Evolutionary conservation across 1,284 basidiomycete genomes (phyloP), one percentile per base, ranked within the genome.

Genomic region (Rhodotorula sp.): DNA sequence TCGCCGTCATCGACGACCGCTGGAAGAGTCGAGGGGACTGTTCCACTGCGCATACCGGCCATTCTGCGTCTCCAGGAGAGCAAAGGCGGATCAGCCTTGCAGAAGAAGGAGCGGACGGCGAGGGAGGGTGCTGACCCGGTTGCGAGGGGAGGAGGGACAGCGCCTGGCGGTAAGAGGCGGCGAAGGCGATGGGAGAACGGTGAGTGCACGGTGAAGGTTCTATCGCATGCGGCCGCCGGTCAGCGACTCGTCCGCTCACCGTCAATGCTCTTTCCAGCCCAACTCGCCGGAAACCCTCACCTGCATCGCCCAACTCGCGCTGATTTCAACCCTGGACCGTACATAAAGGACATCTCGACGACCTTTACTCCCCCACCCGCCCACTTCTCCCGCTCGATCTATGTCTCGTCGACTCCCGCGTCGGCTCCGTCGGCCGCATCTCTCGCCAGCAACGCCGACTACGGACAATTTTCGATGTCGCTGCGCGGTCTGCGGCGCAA

Each of bases 211-310:
- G 20, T 31, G 2, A 5, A 3, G 3, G n/a, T n/a, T n/a, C n/a
- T n/a, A n/a, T n/a, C n/a, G n/a, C n/a, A n/a, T n/a, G n/a, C n/a
- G n/a, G n/a, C n/a, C n/a, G n/a, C n/a, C n/a, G n/a, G n/a, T n/a
- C n/a, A n/a, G n/a, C n/a, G 40, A 44, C 40, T 44, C n/a, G 9
- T 11, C 44, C 11, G 13, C 34, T n/a, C 28, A n/a, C 28, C n/a
- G n/a, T 16, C 4, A 40, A 6, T 10, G 13, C 22, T 37, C 4
- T 22, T 47, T n/a, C 5, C 67, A 73, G 72, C 72, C 18, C 69
- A 71, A 60, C 69, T 73, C 44, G 72, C 66, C 20, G 62, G 60
- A 34, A 71, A 73, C 59, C 72, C 72, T 15, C 66, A 68, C 64
- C 28, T 73, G 9, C 63, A 64, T 16, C 66, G 72, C 10, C 72